Evolutionary conservation across 2,329 filamentous ascomycete species (phyloP), one percentile per base, ranked within the genome.

Genomic region (Fusarium caatingaense): DNA sequence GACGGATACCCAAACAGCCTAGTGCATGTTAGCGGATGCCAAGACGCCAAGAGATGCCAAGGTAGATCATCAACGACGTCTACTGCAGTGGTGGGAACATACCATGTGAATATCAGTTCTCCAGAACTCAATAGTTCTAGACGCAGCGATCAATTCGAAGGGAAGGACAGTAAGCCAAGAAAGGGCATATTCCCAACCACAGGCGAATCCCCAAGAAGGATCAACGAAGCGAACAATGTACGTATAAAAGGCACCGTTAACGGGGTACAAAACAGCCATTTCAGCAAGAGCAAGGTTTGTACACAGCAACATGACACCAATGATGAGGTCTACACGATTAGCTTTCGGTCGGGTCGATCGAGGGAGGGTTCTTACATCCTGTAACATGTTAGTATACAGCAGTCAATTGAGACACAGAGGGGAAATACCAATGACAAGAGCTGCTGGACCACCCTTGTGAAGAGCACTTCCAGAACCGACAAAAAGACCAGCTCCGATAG

Each of bases 151-250:
- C 58, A 97, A 91, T 78, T 97, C 94, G 30, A 97, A 85, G 0
- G 94, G 94, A 20, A 97, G 81, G 1, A 94, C 89, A 20, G 93
- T 87, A 2, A 97, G 86, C 94, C 94, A 97, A 79, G 96, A 92
- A 64, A 97, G 79, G 5, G 92, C 93, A 77, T 97, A 97, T 85
- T 97, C 97, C 93, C 93, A 97, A 27, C 93, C 94, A 91, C 97
- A 97, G 40, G 93, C 93, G 77, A 97, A 97, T 0, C 94, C 94
- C 93, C 93, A 97, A 1, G 94, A 93, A 2, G 94, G 95, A 77
- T 98, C 94, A 21, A 98, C 81, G 76, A 98, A 98, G 32, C 95
- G 89, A 30, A 93, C 97, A 27, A 94, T 96, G 80, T 94, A 98
- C 12, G 93, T 91, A 3, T 93, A 93, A 78, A 98, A 98, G 8